Conservation (phyloP, 192 early-diverging fungal species). For the Pilaira anomala region DNA sequence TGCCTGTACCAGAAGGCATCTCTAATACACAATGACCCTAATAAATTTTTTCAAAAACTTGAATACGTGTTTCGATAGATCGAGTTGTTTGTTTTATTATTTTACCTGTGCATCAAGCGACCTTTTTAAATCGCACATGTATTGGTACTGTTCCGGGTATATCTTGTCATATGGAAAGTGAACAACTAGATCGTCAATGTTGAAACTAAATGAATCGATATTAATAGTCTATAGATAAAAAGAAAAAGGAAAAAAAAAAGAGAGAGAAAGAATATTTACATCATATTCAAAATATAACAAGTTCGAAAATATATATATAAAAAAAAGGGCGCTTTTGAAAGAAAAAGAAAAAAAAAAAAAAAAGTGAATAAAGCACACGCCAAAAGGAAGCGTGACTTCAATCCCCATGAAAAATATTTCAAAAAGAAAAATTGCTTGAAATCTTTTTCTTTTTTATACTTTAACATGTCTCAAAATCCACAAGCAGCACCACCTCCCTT, state of each 20-base stretch:
- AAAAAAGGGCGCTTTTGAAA: too few relatives aligned
- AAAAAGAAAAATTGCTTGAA: too few relatives aligned
- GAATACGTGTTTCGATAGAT: background rate
- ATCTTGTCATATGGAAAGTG: slow-evolving; percentile 99
- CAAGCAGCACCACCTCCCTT: background rate
- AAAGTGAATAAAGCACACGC: too few relatives aligned
- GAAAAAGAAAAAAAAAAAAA: too few relatives aligned
- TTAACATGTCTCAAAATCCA: slow-evolving; percentile 12
- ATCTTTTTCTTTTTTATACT: too few relatives aligned
- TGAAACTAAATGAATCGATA: slow-evolving; percentile 49
- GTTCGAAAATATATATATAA: too few relatives aligned
- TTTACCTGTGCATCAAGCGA: slow-evolving; percentile 83
- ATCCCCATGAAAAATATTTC: background rate
- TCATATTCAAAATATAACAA: too few relatives aligned
- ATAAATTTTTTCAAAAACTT: background rate
- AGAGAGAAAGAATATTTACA: too few relatives aligned
- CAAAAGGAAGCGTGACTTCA: too few relatives aligned
- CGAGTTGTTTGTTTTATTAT: background rate
- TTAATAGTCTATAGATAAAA: too few relatives aligned
- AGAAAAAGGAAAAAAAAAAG: too few relatives aligned
- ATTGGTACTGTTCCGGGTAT: slow-evolving; percentile 98
- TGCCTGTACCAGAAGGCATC: slow-evolving; percentile 99
- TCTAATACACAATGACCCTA: slow-evolving; percentile 95
- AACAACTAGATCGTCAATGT: slow-evolving; percentile 85
- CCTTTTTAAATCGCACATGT: slow-evolving; percentile 95